These are phyloP conservation scores for Euptelea pleiosperma DNA, from an alignment of 164 flowering plant species.

Conservation along the genomic window DNA sequence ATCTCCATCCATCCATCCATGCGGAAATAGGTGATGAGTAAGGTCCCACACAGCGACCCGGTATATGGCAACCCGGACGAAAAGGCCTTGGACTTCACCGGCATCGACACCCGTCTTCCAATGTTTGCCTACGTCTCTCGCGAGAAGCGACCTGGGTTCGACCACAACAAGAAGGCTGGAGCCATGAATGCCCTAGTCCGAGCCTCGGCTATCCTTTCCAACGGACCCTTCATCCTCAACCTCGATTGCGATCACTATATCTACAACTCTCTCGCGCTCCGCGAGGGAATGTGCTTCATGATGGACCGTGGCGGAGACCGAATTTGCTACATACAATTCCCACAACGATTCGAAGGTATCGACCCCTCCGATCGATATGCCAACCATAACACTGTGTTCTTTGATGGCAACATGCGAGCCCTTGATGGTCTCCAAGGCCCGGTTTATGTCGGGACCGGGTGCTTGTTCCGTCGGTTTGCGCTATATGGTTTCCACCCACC, in stretches of 20 bases:
- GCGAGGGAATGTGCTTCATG: conserved; percentile 49
- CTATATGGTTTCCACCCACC: conserved; percentile 85
- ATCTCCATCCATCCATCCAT: too few relatives aligned
- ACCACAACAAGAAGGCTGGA: conserved; percentile 51
- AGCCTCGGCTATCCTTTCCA: conserved; percentile 44
- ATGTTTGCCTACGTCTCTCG: conserved; percentile 45
- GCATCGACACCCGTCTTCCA: conserved; percentile 37
- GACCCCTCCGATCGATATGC: conserved; percentile 51
- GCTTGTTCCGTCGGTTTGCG: conserved; percentile 80
- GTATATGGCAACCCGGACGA: conserved; percentile 24
- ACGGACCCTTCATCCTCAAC: conserved; percentile 46
- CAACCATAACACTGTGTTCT: conserved; percentile 48
- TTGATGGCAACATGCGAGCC: conserved; percentile 76
- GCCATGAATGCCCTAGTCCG: conserved; percentile 48
- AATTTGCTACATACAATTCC: conserved; percentile 41
- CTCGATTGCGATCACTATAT: conserved; percentile 51
- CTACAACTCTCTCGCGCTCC: conserved; percentile 34
- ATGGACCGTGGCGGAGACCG: conserved; percentile 49
- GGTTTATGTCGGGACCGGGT: conserved; percentile 89
- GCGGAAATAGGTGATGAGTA: conserved; percentile 49
- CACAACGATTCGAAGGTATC: conserved; percentile 46
- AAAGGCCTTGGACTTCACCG: conserved; percentile 31
- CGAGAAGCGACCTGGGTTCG: conserved; percentile 41
- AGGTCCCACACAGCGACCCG: conserved; percentile 25
- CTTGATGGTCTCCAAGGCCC: conserved; percentile 92